Base-by-base conservation (phyloP, 805 yeast species). In the Zygoascus ofunaensis region DNA sequence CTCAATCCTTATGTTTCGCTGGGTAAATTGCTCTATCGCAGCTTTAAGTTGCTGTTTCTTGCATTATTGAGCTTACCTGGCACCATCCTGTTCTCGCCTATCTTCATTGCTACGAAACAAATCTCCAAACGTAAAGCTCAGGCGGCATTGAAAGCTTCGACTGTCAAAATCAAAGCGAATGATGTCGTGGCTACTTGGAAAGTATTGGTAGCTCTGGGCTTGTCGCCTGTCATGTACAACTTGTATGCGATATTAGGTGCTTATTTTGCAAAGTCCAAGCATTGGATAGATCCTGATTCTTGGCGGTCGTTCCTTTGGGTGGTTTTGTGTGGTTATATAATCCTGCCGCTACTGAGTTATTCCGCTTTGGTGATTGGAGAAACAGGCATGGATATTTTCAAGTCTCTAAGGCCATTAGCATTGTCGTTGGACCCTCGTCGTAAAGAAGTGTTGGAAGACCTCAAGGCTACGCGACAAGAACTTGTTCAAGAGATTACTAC, bases 171-270 rank as follows among this genome's bases (percentile, higher is more conserved):
- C 48, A 79, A 80, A 57, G 98, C 95, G 15, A 82, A 79, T 46
- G 98, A 92, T 62, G 97, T 92, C 21, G 76, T 92, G 48, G 97
- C 97, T 1, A 89, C 97, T 1, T 92, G 98, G 98, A 92, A 92
- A 63, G 81, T 92, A 39, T 69, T 92, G 50, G 87, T 90, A 34
- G 79, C 89, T 28, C 74, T 92, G 75, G 94, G 90, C 4, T 66
- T 86, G 43, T 94, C 97, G 0, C 98, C 98, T 2, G 61, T 86
- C 35, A 67, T 92, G 23, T 92, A 90, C 68, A 76, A 79, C 32
- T 69, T 83, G 46, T 92, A 92, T 64, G 87, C 97, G 46, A 50
- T 60, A 50, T 55, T 61, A 52, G 69, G 59, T 46, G 61, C 74
- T n/a, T 59, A 45, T 49, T 52, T 49, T 47, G 56, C 62, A 3